These are phyloP conservation scores for Diospyros kaki DNA, from an alignment of 148 eudicot species.

Conservation along the genomic window DNA sequence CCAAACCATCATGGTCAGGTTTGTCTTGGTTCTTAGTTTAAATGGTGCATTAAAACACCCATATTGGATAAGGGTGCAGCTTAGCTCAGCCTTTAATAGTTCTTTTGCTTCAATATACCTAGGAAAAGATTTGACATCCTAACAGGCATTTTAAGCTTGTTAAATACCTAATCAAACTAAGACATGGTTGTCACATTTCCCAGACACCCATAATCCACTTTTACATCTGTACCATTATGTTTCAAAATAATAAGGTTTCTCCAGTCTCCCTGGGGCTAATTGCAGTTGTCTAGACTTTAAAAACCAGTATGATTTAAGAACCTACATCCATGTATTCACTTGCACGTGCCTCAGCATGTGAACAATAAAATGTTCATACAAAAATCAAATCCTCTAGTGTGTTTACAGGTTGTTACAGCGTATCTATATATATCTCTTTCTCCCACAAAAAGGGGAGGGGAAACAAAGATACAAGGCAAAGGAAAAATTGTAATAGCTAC, in stretches of 20 bases:
- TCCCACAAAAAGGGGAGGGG: not conserved
- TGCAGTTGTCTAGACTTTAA: not conserved
- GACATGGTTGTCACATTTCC: no score
- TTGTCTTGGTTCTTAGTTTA: no score
- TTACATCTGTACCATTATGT: not conserved
- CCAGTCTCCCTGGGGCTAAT: not conserved
- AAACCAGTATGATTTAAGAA: not conserved
- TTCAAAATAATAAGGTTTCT: not conserved
- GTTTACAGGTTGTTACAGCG: not conserved
- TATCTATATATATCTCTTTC: not conserved
- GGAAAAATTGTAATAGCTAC: not conserved
- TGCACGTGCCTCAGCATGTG: not conserved
- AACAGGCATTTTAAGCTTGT: no score
- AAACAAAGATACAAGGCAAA: not conserved
- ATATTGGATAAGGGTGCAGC: no score
- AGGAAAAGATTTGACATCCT: no score
- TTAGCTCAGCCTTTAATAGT: no score
- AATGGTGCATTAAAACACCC: no score
- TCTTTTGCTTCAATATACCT: no score
- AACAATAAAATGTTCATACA: not conserved
- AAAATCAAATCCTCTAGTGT: not conserved
- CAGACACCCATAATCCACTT: not conserved
- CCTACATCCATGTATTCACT: not conserved
- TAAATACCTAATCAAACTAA: no score
- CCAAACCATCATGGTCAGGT: no score